phyloP scores from a whole-genome alignment of 1,284 basidiomycete species.

The Ganoderma leucocontextum region DNA sequence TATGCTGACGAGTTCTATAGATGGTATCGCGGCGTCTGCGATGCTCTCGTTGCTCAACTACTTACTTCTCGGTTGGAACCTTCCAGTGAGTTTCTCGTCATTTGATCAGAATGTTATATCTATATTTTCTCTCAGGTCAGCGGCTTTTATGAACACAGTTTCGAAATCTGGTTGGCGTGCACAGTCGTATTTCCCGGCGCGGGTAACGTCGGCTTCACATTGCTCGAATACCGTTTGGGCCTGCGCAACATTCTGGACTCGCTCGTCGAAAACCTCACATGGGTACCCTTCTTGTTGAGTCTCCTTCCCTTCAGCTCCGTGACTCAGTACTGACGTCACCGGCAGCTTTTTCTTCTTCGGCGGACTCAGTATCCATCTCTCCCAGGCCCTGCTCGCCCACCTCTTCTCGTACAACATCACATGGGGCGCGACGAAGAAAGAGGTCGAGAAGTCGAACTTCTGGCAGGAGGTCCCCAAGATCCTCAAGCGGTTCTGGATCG shows the following conservation, averaged over 20 bases:
- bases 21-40: constrained; percentile 78
- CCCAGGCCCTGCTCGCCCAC: constrained; percentile 79
- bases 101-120: background rate
- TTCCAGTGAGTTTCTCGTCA: too few relatives aligned
- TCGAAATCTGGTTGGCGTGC: constrained; percentile 82
- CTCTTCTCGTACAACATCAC: constrained; percentile 86
- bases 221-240: constrained; percentile 82
- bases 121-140: constrained; percentile 45
- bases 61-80: constrained; percentile 55
- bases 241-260: constrained; percentile 62
- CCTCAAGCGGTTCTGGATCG: constrained; percentile 74
- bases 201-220: constrained; percentile 75
- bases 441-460: constrained; percentile 85
- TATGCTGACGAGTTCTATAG: constrained; percentile 42
- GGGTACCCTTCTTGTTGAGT: constrained; percentile 82
- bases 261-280: constrained; percentile 72
- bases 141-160: constrained; percentile 74
- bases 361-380: constrained; percentile 78
- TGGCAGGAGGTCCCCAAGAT: constrained; percentile 89
- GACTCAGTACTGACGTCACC: background rate
- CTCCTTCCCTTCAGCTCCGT: background rate
- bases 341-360: constrained; percentile 86
- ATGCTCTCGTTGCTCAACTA: constrained; percentile 76
- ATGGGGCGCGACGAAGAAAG: constrained; percentile 83
- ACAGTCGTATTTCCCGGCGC: constrained; percentile 82